Conservation (phyloP, 2,329 filamentous ascomycete genomes). For the Penicillium palitans region DNA sequence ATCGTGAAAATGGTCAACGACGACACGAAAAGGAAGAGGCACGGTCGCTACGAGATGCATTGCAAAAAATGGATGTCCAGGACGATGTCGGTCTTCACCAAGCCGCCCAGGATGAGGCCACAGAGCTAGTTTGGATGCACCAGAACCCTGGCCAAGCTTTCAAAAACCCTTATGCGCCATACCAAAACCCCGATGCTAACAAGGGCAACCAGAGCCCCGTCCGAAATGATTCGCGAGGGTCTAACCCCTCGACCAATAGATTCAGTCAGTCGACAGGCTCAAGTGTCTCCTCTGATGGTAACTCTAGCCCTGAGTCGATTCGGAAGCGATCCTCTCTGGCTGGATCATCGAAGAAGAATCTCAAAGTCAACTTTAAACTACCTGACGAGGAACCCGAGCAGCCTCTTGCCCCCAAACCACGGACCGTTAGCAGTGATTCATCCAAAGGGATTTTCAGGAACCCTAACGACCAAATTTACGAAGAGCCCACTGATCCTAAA, state of each 20-base stretch:
- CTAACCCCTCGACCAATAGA: slow-evolving; percentile 7
- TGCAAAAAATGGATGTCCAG: slow-evolving; percentile 60
- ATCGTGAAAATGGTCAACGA: slow-evolving; percentile 56
- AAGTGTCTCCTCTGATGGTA: slow-evolving; percentile 20
- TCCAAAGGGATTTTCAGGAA: slow-evolving; percentile 58
- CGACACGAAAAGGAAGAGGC: slow-evolving; percentile 61
- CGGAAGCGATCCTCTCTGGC: slow-evolving; percentile 24
- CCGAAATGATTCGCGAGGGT: not conserved
- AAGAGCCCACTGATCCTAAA: slow-evolving; percentile 67
- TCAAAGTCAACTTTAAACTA: slow-evolving; percentile 44
- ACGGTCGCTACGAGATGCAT: slow-evolving; percentile 55
- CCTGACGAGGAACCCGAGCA: slow-evolving; percentile 31
- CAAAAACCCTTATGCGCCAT: slow-evolving; percentile 51
- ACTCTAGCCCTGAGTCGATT: slow-evolving; percentile 21
- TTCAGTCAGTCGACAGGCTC: slow-evolving; percentile 22
- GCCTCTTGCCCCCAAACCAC: slow-evolving; percentile 23
- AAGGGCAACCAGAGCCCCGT: slow-evolving; percentile 46
- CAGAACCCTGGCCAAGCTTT: slow-evolving; percentile 54
- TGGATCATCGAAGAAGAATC: slow-evolving; percentile 35
- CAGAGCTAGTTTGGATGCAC: slow-evolving; percentile 65
- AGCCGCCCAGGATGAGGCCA: slow-evolving; percentile 63
- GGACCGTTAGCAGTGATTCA: slow-evolving; percentile 40
- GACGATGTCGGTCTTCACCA: slow-evolving; percentile 56
- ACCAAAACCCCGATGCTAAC: slow-evolving; percentile 46
- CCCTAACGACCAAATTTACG: slow-evolving; percentile 70